These are phyloP conservation scores for Heimioporus sp. DNA, from an alignment of 768 basidiomycete genomes.

Conservation along the genomic window DNA sequence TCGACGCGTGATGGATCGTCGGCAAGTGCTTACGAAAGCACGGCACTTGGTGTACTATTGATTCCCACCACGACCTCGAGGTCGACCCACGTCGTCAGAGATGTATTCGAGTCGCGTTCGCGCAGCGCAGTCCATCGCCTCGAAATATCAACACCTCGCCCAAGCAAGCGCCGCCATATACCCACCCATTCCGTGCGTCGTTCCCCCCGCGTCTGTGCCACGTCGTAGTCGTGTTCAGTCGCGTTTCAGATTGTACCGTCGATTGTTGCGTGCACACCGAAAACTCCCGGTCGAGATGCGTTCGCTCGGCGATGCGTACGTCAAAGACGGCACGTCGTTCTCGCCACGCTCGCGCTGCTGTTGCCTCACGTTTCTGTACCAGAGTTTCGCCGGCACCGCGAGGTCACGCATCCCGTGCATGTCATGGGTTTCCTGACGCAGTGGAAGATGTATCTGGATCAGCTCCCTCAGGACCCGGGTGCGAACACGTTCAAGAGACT, in stretches of 20 bases:
- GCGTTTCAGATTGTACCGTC: slow-evolving; percentile 66
- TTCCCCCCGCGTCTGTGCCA: background rate
- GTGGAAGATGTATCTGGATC: slow-evolving; percentile 92
- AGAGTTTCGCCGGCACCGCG: slow-evolving; percentile 84
- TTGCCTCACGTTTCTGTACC: background rate
- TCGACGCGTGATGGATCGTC: too few relatives aligned
- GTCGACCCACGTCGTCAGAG: background rate
- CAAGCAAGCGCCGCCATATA: slow-evolving; percentile 68
- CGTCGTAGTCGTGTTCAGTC: background rate
- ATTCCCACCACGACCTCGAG: background rate
- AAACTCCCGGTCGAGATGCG: slow-evolving; percentile 75
- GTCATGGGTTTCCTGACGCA: slow-evolving; percentile 94
- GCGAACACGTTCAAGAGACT: slow-evolving; percentile 58
- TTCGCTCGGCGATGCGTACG: slow-evolving; percentile 79
- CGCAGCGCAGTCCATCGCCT: slow-evolving; percentile 43
- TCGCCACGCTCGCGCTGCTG: background rate
- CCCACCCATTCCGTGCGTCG: slow-evolving; percentile 78
- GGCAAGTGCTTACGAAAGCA: background rate
- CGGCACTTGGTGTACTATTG: background rate
- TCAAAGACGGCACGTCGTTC: slow-evolving; percentile 63
- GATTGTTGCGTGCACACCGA: slow-evolving; percentile 78
- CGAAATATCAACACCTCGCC: slow-evolving; percentile 55
- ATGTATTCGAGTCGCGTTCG: slow-evolving; percentile 23
- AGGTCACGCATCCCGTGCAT: slow-evolving; percentile 80
- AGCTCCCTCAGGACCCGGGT: slow-evolving; percentile 46